phyloP scores from a whole-genome alignment of 2,329 filamentous ascomycete genomes.

The Apiospora hydei region DNA sequence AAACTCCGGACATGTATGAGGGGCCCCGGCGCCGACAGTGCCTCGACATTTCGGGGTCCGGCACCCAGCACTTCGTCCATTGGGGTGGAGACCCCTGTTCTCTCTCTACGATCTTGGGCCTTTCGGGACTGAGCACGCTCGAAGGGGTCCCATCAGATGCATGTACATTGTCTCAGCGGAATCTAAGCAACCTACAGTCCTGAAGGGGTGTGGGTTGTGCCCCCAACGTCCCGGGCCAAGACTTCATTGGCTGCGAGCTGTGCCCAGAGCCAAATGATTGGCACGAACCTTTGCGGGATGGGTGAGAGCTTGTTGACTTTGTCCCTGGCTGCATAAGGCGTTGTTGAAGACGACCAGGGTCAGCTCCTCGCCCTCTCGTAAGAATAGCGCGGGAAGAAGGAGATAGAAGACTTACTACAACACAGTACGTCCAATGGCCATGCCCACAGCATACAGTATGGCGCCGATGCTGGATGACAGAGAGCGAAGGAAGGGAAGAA shows the following conservation, averaged over 20 bases:
- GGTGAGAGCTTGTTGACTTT: constrained; percentile 18
- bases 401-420: neutral
- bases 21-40: constrained; percentile 11
- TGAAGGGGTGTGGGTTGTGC: constrained; percentile 5
- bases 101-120: neutral
- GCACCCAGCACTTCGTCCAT: constrained; percentile 7
- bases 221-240: constrained; percentile 14
- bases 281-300: constrained; percentile 10
- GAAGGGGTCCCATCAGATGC: constrained; percentile 4
- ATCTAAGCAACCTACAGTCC: neutral
- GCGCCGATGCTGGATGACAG: neutral
- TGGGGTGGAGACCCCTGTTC: constrained; percentile 8
- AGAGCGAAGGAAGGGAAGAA: neutral
- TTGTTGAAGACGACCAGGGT: constrained; percentile 18
- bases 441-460: neutral
- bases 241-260: neutral
- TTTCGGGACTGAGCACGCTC: neutral
- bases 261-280: constrained; percentile 20
- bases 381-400: neutral
- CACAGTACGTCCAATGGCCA: neutral
- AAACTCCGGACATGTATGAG: constrained; percentile 8
- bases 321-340: neutral
- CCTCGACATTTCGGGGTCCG: constrained; percentile 1
- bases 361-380: neutral
- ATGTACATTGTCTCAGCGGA: constrained; percentile 18